These are phyloP conservation scores for Lumnitzera littorea DNA, from an alignment of 345 rosid species.

Conservation along the genomic window DNA sequence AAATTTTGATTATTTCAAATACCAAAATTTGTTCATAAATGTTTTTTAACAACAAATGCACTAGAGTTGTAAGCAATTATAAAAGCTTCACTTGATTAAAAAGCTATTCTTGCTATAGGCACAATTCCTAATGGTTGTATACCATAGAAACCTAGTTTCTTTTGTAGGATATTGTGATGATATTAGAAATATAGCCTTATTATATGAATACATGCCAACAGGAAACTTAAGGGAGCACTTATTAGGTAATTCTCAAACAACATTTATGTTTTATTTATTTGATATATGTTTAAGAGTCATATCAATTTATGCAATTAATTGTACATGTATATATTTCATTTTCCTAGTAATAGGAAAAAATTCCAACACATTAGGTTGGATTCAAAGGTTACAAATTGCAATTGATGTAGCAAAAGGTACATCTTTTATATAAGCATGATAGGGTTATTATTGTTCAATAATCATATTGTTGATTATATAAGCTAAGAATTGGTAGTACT, in stretches of 20 bases:
- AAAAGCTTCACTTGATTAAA: background rate
- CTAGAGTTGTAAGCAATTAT: no score
- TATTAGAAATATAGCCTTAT: conserved; percentile 25
- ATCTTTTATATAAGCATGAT: background rate
- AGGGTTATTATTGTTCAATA: background rate
- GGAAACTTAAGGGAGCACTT: conserved; percentile 36
- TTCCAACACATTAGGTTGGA: conserved; percentile 25
- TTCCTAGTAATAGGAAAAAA: conserved; percentile 2
- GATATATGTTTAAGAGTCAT: no score
- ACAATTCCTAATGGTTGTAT: conserved; percentile 41
- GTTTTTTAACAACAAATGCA: no score
- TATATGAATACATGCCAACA: conserved; percentile 48
- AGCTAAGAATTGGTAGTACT: conserved; percentile 24
- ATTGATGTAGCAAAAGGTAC: conserved; percentile 27
- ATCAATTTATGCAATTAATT: background rate
- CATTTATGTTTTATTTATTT: background rate
- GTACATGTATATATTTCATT: no score
- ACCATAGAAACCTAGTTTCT: conserved; percentile 42
- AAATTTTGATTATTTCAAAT: no score
- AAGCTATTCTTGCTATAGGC: conserved; percentile 14
- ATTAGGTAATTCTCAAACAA: conserved; percentile 18
- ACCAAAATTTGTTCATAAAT: no score
- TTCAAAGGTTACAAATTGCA: conserved; percentile 21
- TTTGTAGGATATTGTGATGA: conserved; percentile 43
- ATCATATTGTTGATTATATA: background rate